A percentile compares a stretch with the other conserved stretches of the same genome.
These are phyloP conservation scores for Cokeromyces recurvatus DNA, from an alignment of 371 early-diverging fungal species.

Conservation along the genomic window DNA sequence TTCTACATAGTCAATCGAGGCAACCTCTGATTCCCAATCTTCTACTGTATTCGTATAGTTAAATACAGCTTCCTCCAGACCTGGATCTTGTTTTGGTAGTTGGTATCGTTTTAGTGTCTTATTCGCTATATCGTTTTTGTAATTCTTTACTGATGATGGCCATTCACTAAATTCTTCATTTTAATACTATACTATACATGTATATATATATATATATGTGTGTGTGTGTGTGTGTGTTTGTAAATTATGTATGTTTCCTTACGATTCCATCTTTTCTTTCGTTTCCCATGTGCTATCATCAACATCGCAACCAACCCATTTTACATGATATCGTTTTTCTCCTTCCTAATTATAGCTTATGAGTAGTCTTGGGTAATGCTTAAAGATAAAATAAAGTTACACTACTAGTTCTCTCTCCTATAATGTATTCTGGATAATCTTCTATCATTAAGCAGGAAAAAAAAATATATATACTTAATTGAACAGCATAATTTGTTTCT, in stretches of 20 bases:
- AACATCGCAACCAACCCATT: constrained; percentile 23
- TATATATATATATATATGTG: too few species aligned
- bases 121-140: background rate
- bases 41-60: constrained; percentile 1
- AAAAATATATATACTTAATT: too few species aligned
- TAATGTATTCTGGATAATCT: constrained; percentile 18
- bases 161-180: constrained; percentile 7
- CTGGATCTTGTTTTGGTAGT: background rate
- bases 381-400: background rate
- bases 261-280: constrained; percentile 9
- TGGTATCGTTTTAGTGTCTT: background rate
- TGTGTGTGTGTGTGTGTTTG: too few species aligned
- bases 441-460: constrained; percentile 6
- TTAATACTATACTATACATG: background rate
- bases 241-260: too few species aligned
- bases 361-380: background rate
- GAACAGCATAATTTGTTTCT: too few species aligned
- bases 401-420: constrained; percentile 2
- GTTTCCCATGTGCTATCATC: constrained; percentile 20
- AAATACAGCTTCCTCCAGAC: background rate
- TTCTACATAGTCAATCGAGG: constrained; percentile 10
- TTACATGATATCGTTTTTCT: constrained; percentile 10
- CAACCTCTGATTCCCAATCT: constrained; percentile 16
- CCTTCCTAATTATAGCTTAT: constrained; percentile 9
- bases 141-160: constrained; percentile 8